Base-by-base conservation (phyloP, 331 rosid species). In the Pyracantha coccinea region DNA sequence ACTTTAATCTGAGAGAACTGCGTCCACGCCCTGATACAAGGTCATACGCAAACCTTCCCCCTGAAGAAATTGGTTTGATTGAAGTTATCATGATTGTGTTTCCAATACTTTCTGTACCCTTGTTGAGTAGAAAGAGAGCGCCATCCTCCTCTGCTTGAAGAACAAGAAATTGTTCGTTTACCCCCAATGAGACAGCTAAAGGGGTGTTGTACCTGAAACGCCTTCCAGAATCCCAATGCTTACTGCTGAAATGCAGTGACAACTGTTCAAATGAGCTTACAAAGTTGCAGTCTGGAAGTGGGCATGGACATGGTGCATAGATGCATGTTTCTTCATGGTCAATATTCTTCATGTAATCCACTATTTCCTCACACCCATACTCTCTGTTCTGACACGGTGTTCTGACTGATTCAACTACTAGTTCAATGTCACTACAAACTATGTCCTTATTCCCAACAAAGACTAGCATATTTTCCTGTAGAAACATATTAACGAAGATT, bases 131-230 rank as follows among this genome's bases (percentile, higher is more conserved):
- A 57, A 83, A 79, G 47, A 83, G 83, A 67, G 75, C 47, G 14
- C 86, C 86, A 24, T 83, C 86, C 47, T 83, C 83, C 62, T 76
- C 84, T 7, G 87, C 87, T 59, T 79, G 84, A 54, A 83, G 84
- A 73, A 79, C 79, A 67, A 83, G 76, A 75, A 71, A 72, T 19
- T 72, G 73, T 62, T 79, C 81, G 7, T 75, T 59, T 75, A 41
- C 44, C 68, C 62, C 61, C 63, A 83, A 14, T 15, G 73, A 83
- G 14, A 83, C 75, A 41, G 76, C 60, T 75, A 75, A 71, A 27
- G 78, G 81, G 60, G 60, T 57, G 66, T 67, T 67, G 31, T 83
- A 79, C 47, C 82, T 79, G 78, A 79, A 83, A 69, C 75, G 81
- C 61, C 80, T 66, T 72, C 83, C 83, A 12, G 78, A 71, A 76